A percentile compares a stretch with the other conserved stretches of the same genome.
Evolutionary conservation across 75 land plant species (phyloP).

Genomic region (Pseudotsuga menziesii): DNA sequence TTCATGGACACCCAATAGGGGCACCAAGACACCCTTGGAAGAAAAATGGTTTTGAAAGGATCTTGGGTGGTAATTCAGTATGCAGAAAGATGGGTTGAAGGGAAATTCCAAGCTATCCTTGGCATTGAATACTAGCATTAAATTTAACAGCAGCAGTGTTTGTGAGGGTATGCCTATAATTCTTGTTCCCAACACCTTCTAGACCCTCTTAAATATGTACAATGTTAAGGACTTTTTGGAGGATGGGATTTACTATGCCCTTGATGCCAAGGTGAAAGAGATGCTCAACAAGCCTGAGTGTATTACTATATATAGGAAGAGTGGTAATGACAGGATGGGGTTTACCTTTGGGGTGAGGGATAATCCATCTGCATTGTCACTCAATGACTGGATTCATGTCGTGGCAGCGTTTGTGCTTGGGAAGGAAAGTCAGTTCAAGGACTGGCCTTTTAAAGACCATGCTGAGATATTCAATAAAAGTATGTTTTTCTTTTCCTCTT

Average conservation of each 20-base stretch:
- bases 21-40: too few species aligned
- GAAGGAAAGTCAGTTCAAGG: slow-evolving; percentile 99
- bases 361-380: slow-evolving; percentile 64
- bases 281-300: slow-evolving; percentile 59
- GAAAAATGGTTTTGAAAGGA: too few species aligned
- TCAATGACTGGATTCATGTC: slow-evolving; percentile 93
- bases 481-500: slow-evolving; percentile 26
- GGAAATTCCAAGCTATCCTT: neutral
- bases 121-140: neutral
- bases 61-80: too few species aligned
- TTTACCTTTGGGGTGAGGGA: slow-evolving; percentile 88
- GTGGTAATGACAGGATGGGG: slow-evolving; percentile 70
- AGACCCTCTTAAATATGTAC: slow-evolving; percentile 85
- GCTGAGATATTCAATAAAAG: slow-evolving; percentile 95
- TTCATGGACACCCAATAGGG: too few species aligned
- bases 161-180: slow-evolving; percentile 95
- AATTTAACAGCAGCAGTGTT: slow-evolving; percentile 18
- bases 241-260: slow-evolving; percentile 77
- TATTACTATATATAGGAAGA: slow-evolving; percentile 80
- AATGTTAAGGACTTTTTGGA: slow-evolving; percentile 97
- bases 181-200: slow-evolving; percentile 82
- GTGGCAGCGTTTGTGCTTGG: slow-evolving; percentile 94
- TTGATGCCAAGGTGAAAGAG: slow-evolving; percentile 75
- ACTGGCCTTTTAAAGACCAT: slow-evolving; percentile 94
- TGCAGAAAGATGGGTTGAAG: slow-evolving; percentile 26